Conservation (phyloP, 2,329 filamentous ascomycete genomes). For the Neofusicoccum parvum region DNA sequence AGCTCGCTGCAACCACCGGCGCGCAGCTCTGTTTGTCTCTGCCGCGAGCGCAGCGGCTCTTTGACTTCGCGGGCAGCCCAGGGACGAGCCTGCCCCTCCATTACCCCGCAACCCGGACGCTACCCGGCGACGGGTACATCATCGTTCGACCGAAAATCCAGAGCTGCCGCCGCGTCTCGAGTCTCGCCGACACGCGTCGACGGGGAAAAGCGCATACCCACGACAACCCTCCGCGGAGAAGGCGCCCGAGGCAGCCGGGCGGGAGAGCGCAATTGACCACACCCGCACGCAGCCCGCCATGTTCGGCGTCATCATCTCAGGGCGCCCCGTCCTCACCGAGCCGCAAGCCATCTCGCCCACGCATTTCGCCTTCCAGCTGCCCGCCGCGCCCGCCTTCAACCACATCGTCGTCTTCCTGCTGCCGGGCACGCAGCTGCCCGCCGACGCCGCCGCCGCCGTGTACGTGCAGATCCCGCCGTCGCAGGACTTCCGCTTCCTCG, state of each 20-base stretch:
- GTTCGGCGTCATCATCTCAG: constrained; percentile 65
- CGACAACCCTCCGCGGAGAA: neutral
- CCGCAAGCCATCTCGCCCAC: constrained; percentile 58
- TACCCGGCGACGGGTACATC: neutral
- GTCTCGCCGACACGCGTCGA: too few species aligned
- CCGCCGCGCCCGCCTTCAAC: constrained; percentile 59
- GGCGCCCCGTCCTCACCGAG: constrained; percentile 61
- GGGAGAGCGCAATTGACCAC: too few species aligned
- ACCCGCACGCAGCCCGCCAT: constrained; percentile 38
- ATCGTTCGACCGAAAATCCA: neutral
- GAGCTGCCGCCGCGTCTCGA: too few species aligned
- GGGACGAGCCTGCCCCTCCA: neutral
- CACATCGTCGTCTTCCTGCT: constrained; percentile 90
- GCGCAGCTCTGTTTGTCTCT: neutral
- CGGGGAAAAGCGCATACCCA: neutral
- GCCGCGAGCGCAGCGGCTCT: neutral
- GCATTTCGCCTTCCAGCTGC: constrained; percentile 70
- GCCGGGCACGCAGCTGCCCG: constrained; percentile 73
- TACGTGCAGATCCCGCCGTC: constrained; percentile 73
- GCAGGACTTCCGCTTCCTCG: constrained; percentile 77
- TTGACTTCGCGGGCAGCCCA: neutral
- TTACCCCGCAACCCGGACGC: neutral
- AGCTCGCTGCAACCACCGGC: neutral
- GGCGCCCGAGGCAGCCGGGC: neutral
- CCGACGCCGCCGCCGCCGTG: constrained; percentile 80